Conservation (phyloP, 164 flowering plant species). For the Tinospora cordifolia region DNA sequence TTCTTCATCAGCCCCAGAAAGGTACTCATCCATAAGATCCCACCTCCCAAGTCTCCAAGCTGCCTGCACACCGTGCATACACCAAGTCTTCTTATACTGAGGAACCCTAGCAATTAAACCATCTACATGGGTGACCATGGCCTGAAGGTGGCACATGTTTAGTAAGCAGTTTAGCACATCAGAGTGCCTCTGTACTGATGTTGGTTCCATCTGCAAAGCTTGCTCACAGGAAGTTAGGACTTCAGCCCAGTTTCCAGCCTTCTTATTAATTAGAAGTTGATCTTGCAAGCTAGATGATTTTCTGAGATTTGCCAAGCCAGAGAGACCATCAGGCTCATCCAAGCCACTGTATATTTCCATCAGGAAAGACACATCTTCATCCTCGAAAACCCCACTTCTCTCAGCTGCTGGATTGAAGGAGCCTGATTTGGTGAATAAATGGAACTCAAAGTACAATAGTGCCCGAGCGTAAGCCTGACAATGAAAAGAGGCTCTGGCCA, state of each 20-base stretch:
- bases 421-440: constrained; percentile 79
- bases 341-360: constrained; percentile 92
- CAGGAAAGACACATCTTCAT: constrained; percentile 77
- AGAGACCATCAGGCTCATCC: constrained; percentile 97
- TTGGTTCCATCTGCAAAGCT: constrained; percentile 88
- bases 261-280: constrained; percentile 75
- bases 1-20: constrained; percentile 76
- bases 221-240: constrained; percentile 89
- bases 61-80: constrained; percentile 98
- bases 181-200: constrained; percentile 86
- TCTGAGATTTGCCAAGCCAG: constrained; percentile 79
- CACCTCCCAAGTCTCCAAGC: constrained; percentile 99
- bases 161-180: constrained; percentile 88
- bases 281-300: constrained; percentile 76
- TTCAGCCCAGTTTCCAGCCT: constrained; percentile 97
- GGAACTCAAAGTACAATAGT: constrained; percentile 83
- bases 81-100: constrained; percentile 87
- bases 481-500: constrained; percentile 81
- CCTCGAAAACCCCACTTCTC: constrained; percentile 81
- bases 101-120: constrained; percentile 86
- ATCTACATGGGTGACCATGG: constrained; percentile 94
- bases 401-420: constrained; percentile 94
- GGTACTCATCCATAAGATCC: constrained; percentile 95
- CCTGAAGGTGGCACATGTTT: constrained; percentile 95
- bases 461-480: constrained; percentile 98